Evolutionary conservation across 805 yeast genomes (phyloP).

Genomic region (Nakazawaea siamensis): DNA sequence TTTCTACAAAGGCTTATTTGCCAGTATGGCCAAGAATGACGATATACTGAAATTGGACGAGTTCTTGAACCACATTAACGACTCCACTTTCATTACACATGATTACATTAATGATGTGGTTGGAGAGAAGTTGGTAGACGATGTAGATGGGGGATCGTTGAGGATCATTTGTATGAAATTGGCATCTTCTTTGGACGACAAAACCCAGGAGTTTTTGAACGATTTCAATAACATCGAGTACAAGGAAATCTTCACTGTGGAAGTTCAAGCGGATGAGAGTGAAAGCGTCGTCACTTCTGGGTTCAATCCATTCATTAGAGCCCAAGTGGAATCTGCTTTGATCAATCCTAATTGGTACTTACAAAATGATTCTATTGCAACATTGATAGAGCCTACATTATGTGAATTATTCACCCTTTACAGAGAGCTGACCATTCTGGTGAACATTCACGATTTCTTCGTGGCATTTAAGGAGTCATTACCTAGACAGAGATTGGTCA

Average conservation of each 20-base stretch:
- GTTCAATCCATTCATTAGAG: slow-evolving; percentile 36
- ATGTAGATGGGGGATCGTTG: not conserved
- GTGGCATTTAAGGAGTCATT: slow-evolving; percentile 33
- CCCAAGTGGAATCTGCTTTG: slow-evolving; percentile 30
- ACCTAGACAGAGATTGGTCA: slow-evolving; percentile 18
- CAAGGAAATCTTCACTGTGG: slow-evolving; percentile 34
- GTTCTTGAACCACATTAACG: not conserved
- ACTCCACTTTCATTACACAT: slow-evolving; percentile 3
- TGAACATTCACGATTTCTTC: slow-evolving; percentile 27
- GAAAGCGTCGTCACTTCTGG: slow-evolving; percentile 19
- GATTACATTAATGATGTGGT: slow-evolving; percentile 2
- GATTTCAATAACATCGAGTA: slow-evolving; percentile 18
- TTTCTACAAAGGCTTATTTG: slow-evolving; percentile 5
- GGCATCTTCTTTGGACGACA: not conserved
- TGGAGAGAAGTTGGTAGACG: not conserved
- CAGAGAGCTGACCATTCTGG: slow-evolving; percentile 67
- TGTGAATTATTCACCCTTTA: slow-evolving; percentile 56
- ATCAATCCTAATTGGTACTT: slow-evolving; percentile 27
- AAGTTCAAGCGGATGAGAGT: slow-evolving; percentile 13
- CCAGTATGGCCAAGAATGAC: not conserved
- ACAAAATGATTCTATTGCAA: slow-evolving; percentile 19
- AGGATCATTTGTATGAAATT: slow-evolving; percentile 1
- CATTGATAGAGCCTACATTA: slow-evolving; percentile 41
- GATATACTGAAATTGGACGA: not conserved
- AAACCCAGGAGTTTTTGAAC: not conserved